Base-by-base conservation (phyloP, 805 yeast species). In the Saccharomyces eubayanus region DNA sequence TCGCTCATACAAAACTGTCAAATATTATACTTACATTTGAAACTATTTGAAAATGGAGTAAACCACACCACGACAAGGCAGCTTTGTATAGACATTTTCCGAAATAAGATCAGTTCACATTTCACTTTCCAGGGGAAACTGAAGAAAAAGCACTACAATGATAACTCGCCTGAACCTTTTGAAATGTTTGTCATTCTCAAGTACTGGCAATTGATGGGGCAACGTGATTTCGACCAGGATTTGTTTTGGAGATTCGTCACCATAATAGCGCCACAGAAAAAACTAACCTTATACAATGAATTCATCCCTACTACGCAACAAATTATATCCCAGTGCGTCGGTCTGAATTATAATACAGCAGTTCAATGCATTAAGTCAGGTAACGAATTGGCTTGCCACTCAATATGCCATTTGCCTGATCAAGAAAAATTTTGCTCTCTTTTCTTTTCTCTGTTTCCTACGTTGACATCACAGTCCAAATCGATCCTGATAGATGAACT, bases 11-110 rank as follows among this genome's bases (percentile, higher is more conserved):
- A 36, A 16, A 24, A 53, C 51, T 24, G 47, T 51, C 9, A 21
- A 36, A 6, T 43, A 48, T 8, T 48, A 27, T 20, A 31, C 11
- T 20, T 28, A 4, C 21, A 56, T 11, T 59, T 68, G 31, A 66
- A 67, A 8, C 48, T 53, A 2, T 45, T 72, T 51, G 46, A 41
- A 14, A 47, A 49, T 0, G 56, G 66, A 0, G 74, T 78, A 53
- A 40, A 71, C 0, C 64, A 63, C 0, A 66, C 66, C 50, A 16
- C 16, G 14, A 51, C 28, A 29, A 24, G 12, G 20, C 14, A 3
- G 24, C 49, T 12, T 28, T 54, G 1, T 20, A 41, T 1, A 47
- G 28, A 0, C 50, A 56, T 9, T 28, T 53, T 6, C 59, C 59
- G 24, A n/a, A 21, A 1, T 57, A 63, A 43, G 29, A 50, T 20